A percentile compares a stretch with the other conserved stretches of the same genome.
Evolutionary conservation across 2,329 filamentous ascomycete species (phyloP).

Genomic region (Cordyceps militaris): DNA sequence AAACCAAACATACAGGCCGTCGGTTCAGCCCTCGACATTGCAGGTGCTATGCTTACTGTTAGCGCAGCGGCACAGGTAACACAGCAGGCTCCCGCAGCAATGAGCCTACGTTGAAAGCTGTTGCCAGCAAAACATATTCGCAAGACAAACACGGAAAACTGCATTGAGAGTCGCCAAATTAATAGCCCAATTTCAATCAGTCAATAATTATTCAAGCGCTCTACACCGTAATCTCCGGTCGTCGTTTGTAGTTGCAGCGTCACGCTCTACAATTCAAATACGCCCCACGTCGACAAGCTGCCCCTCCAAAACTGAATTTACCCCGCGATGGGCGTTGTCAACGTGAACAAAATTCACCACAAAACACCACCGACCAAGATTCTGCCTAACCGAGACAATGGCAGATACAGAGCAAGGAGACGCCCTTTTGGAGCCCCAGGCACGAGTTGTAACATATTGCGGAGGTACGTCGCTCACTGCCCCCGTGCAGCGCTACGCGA

Average conservation of each 20-base stretch:
- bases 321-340: conserved; percentile 9
- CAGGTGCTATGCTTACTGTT: no score
- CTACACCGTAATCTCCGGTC: no score
- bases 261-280: neutral
- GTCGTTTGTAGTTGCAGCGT: neutral
- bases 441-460: conserved; percentile 49
- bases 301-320: conserved; percentile 12
- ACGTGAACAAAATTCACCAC: conserved; percentile 1
- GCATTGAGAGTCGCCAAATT: no score
- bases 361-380: neutral
- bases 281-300: conserved; percentile 9
- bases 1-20: no score
- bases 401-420: conserved; percentile 46
- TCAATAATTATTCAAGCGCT: no score
- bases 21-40: no score
- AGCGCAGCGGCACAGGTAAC: no score
- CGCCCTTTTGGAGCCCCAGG: conserved; percentile 38
- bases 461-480: conserved; percentile 40
- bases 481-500: neutral
- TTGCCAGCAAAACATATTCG: no score
- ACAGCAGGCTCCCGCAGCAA: no score
- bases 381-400: conserved; percentile 31
- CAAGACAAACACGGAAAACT: no score
- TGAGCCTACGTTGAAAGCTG: no score
- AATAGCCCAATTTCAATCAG: no score